Percentiles rank a stretch among this genome's conserved stretches.
These are phyloP conservation scores for Lecanoromycetidae sp. DNA, from an alignment of 2,329 filamentous ascomycete genomes.

Conservation along the genomic window DNA sequence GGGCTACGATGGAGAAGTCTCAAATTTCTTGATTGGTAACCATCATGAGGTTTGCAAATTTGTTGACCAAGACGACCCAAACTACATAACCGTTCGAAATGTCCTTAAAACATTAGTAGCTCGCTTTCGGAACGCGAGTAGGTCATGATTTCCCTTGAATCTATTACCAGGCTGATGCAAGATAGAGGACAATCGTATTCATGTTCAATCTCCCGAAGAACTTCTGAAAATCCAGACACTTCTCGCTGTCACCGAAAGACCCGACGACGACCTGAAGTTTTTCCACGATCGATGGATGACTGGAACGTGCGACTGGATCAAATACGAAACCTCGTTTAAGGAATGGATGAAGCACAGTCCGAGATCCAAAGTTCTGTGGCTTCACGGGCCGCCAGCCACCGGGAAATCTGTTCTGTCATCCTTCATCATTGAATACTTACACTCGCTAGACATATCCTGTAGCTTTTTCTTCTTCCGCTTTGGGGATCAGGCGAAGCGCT, in stretches of 20 bases:
- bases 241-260: constrained; percentile 2
- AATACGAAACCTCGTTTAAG: constrained; percentile 7
- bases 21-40: constrained; percentile 30
- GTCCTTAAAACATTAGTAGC: neutral
- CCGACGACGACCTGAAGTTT: constrained; percentile 16
- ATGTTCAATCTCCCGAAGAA: neutral
- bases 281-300: constrained; percentile 15
- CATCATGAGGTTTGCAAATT: constrained; percentile 36
- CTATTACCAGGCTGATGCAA: neutral
- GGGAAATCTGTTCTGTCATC: constrained; percentile 9
- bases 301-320: constrained; percentile 19
- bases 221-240: constrained; percentile 2
- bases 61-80: constrained; percentile 25
- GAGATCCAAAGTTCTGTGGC: constrained; percentile 21
- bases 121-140: neutral
- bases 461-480: constrained; percentile 27
- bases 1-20: constrained; percentile 32
- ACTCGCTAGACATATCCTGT: constrained; percentile 15
- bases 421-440: constrained; percentile 3
- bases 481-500: constrained; percentile 12
- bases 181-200: neutral
- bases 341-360: constrained; percentile 14
- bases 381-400: constrained; percentile 6
- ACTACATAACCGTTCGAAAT: constrained; percentile 25
- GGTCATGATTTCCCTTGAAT: neutral